phyloP scores from a whole-genome alignment of 495 filamentous ascomycete species.

The Penicillium roqueforti region DNA sequence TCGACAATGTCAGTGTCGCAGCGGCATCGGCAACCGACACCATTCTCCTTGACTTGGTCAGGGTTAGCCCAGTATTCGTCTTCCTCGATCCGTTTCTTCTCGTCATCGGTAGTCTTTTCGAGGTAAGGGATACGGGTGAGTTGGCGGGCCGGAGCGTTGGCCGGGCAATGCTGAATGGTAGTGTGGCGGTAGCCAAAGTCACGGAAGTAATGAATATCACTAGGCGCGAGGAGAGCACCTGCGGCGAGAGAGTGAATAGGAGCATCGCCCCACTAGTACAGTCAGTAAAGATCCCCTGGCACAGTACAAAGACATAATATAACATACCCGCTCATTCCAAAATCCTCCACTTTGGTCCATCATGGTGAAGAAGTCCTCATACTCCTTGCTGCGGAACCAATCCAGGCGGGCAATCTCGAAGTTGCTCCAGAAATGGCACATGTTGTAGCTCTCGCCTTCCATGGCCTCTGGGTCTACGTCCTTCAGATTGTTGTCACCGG shows the following conservation, averaged over 20 bases:
- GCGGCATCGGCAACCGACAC: slow-evolving; percentile 92
- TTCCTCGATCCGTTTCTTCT: slow-evolving; percentile 85
- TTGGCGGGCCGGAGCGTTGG: slow-evolving; percentile 90
- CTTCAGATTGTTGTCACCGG: slow-evolving; percentile 63
- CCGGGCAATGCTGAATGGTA: slow-evolving; percentile 97
- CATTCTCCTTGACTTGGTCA: slow-evolving; percentile 88
- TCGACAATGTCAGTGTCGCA: slow-evolving; percentile 99
- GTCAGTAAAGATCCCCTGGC: slow-evolving; percentile 5
- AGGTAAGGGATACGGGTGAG: slow-evolving; percentile 75
- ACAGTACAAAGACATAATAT: not conserved
- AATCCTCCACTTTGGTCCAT: slow-evolving; percentile 98
- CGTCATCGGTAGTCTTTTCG: slow-evolving; percentile 78
- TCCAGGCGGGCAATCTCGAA: slow-evolving; percentile 95
- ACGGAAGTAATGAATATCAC: slow-evolving; percentile 97
- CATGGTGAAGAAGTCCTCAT: slow-evolving; percentile 98
- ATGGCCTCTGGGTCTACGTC: slow-evolving; percentile 90
- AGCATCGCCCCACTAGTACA: slow-evolving; percentile 87
- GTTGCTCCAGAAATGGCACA: slow-evolving; percentile 99
- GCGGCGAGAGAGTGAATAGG: slow-evolving; percentile 98
- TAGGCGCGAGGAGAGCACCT: slow-evolving; percentile 74
- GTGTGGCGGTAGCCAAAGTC: slow-evolving; percentile 98
- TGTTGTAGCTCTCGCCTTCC: slow-evolving; percentile 98
- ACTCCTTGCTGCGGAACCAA: slow-evolving; percentile 94
- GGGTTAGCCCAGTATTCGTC: slow-evolving; percentile 93
- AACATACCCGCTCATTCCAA: slow-evolving; percentile 93